Evolutionary conservation across 345 rosid species (phyloP), one percentile per base, ranked within the genome.

Genomic region (Excoecaria cochinchinensis): DNA sequence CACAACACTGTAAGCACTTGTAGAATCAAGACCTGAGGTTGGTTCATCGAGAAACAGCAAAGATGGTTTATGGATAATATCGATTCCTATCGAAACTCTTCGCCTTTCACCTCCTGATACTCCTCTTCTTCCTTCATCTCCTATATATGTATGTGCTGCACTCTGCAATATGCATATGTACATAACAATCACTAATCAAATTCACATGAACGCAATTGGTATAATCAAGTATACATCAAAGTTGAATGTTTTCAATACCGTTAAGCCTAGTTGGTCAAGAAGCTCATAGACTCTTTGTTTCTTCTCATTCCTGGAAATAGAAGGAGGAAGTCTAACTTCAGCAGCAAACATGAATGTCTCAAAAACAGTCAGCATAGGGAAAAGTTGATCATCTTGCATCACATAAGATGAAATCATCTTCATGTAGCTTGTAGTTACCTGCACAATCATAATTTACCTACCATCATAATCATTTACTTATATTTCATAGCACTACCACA

Each of bases 371-470:
- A 90, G 74, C 91, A 72, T 86, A 12, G 98, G 90, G 80, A 88
- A 94, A 39, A 94, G 90, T 70, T 92, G 93, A 75, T 94, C 96
- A 15, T 94, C 96, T 90, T 94, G 98, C 97, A 94, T 89, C 59
- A 92, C 97, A 25, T 92, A 92, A 22, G 98, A 91, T 1, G 96
- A 92, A 17, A 92, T 78, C 90, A 86, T 88, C 91, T 85, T 89
- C 88, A 94, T 88, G 76, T 90, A 87, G 76, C 90, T 87, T 12
- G 94, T 77, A 21, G 85, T 83, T 5, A 88, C 88, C 94, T 90
- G 82, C 78, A 73, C 48, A 77, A 13, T 16, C 38, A 13, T 36
- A 0, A 42, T 48, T 63, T 44, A 31, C 31, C 31, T 31, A 31
- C 31, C 31, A 31, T 31, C 31, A 31, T 31, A 31, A 31, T 31